phyloP scores from a whole-genome alignment of 495 filamentous ascomycete genomes.

The Aspergillus homomorphus region DNA sequence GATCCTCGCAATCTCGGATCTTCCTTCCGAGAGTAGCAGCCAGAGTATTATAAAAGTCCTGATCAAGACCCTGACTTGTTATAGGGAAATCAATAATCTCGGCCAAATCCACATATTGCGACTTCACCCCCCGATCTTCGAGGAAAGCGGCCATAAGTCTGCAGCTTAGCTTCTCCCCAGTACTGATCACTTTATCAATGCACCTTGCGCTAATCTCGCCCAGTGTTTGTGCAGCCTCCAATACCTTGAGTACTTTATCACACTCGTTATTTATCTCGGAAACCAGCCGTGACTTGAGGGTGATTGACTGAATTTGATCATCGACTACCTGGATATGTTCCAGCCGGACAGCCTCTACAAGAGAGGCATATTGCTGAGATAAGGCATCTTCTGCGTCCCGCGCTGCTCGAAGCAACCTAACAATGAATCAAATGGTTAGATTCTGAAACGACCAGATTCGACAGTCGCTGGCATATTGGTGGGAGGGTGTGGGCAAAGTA shows the following conservation, averaged over 20 bases:
- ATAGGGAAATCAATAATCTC: conserved; percentile 66
- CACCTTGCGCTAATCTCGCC: conserved; percentile 74
- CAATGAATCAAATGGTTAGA: conserved; percentile 1
- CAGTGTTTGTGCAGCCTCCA: conserved; percentile 58
- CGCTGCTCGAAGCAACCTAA: conserved; percentile 66
- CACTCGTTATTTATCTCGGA: conserved; percentile 73
- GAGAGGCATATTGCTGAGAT: conserved; percentile 58
- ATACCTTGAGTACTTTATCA: conserved; percentile 52
- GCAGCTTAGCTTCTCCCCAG: conserved; percentile 92
- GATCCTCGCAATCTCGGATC: conserved; percentile 64
- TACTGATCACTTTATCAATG: conserved; percentile 86
- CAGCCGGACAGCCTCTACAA: conserved; percentile 69
- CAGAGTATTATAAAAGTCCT: conserved; percentile 76
- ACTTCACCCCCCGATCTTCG: conserved; percentile 70
- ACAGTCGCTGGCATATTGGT: neutral
- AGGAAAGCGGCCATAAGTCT: conserved; percentile 79
- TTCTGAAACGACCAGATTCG: neutral
- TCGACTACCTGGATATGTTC: conserved; percentile 71
- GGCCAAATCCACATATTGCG: conserved; percentile 82
- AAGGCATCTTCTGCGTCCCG: conserved; percentile 61
- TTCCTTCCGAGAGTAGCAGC: conserved; percentile 61
- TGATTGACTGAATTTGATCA: conserved; percentile 55
- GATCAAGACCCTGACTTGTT: conserved; percentile 58
- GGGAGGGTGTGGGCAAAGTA: neutral
- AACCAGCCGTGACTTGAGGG: conserved; percentile 55